Base-by-base conservation (phyloP, 768 basidiomycete species). In the Panus rudis region DNA sequence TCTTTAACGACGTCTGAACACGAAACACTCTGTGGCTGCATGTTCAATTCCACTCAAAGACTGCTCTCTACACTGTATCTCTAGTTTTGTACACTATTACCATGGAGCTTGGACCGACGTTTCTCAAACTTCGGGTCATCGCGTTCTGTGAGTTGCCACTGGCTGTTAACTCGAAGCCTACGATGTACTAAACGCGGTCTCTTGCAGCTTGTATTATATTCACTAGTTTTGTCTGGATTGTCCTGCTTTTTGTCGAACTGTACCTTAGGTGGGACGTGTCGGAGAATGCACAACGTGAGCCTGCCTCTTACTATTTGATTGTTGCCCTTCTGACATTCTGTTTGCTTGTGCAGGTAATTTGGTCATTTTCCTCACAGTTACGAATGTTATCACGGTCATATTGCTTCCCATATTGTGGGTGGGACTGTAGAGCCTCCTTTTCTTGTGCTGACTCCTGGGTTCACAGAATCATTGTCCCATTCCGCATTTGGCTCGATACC, bases 401-500 rank as follows among this genome's bases (percentile, higher is more conserved):
- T 46, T 52, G 33, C 6, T 51, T 6, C 25, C 16, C 16, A 11
- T 23, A 8, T 19, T 46, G 48, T 50, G 26, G 42, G 44, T 42
- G 6, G 10, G 16, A 16, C 21, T 6, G 4, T 6, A 30, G 13
- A 25, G 32, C 4, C 6, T 6, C 12, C 21, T 2, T 4, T 26
- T 20, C 6, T n/a, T 14, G n/a, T 2, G 22, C 11, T 41, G 27
- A 32, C 35, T 37, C 32, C 12, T 25, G 21, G 21, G 34, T 17
- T 21, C 22, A 4, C 32, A 78, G 76, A 46, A 59, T 78, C 20
- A 52, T 77, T 26, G 53, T 72, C 2, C 46, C 59, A 30, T 80
- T 78, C 37, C 66, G 75, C 28, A 52, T 61, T 12, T 79, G 76
- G 76, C 54, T 79, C 4, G 79, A 81, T 51, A 66, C 64, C 1